Base-by-base conservation (phyloP, 495 filamentous ascomycete genomes). In the Hypomontagnella submonticulosa region DNA sequence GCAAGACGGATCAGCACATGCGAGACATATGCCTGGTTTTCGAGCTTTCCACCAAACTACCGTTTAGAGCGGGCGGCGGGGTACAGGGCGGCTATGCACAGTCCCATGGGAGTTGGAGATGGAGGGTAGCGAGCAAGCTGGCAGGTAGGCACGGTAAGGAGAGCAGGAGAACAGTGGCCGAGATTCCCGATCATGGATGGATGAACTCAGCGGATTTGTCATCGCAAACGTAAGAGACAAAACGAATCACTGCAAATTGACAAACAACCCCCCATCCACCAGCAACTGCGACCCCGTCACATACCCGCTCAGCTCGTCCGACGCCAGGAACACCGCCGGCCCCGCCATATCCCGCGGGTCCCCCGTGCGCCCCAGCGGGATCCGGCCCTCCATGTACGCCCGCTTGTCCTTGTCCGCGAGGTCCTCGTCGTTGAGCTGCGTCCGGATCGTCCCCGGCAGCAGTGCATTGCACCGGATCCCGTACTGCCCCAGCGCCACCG, bases 391-490 rank as follows among this genome's bases (percentile, higher is more conserved):
- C 89, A 93, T 95, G 76, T 96, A 95, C 71, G 57, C 74, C 66
- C 88, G 79, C 86, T 97, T 97, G 57, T 68, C 82, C 18, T 88
- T 83, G 53, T 87, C 80, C 4, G 72, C 81, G 73, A 97, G 78
- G 77, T 97, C 92, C 70, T 85, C 85, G 74, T 93, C 92, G 75
- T 96, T 96, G 53, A 96, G 73, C 83, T 92, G 91, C 34, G 93
- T 96, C 70, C 85, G 81, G 57, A 96, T 89, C 0, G 92, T 97
- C 3, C 93, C 92, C 10, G 93, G 92, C 57, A 97, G 71, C 27
- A 96, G 76, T 11, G 93, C 92, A 75, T 96, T 97, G 67, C 92
- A 96, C 12, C 93, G 74, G 19, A 97, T 91, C 6, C 81, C 80
- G 66, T 94, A 86, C 70, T 85, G 84, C 0, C 92, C 92, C 53